phyloP scores from a whole-genome alignment of 768 basidiomycete genomes.

The Lanmaoa pseudosensibilis region DNA sequence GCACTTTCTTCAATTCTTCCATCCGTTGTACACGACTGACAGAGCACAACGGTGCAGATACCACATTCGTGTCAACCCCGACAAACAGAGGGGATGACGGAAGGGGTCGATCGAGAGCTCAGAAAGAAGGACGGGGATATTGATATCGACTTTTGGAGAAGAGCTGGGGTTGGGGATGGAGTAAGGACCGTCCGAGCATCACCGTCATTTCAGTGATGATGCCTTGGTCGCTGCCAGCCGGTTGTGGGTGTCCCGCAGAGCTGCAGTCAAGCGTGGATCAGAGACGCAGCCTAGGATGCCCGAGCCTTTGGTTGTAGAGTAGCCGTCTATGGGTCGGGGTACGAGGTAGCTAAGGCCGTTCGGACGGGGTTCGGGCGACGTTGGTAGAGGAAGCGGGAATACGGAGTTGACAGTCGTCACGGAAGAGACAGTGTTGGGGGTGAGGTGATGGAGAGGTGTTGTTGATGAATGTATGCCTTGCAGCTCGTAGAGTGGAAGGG shows the following conservation, averaged over 20 bases:
- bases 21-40: background rate
- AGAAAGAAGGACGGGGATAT: background rate
- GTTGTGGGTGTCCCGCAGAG: background rate
- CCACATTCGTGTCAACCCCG: background rate
- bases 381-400: background rate
- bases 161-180: background rate
- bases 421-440: background rate
- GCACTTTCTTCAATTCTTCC: background rate
- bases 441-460: background rate
- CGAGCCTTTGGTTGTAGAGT: constrained; percentile 30
- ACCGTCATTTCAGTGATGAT: background rate
- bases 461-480: background rate
- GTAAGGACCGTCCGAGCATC: background rate
- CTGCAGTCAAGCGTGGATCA: background rate
- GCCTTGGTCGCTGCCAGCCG: background rate
- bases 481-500: background rate
- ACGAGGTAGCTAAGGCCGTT: constrained; percentile 90
- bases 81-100: background rate
- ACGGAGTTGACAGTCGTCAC: background rate
- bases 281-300: background rate
- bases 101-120: background rate
- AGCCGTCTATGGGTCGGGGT: constrained; percentile 66
- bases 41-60: background rate
- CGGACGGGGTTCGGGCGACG: constrained; percentile 54
- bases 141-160: background rate